phyloP scores from a whole-genome alignment of 140 eudicot species.

The Anethum foeniculum region DNA sequence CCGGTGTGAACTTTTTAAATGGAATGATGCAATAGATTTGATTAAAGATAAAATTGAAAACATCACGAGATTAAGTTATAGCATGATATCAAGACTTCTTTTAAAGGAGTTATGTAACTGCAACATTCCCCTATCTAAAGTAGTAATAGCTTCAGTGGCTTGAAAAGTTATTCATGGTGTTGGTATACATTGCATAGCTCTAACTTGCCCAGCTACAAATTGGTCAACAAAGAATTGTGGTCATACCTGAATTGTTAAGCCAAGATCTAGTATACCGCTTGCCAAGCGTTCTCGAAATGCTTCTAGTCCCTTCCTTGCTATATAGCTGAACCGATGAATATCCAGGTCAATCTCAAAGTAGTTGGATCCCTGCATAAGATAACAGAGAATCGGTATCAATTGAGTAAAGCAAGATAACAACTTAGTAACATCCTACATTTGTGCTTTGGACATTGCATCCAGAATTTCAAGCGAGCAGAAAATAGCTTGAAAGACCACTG shows the following conservation, averaged over 20 bases:
- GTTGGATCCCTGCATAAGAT: slow-evolving; percentile 53
- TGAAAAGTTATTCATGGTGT: background rate
- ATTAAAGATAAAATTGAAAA: background rate
- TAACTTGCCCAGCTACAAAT: background rate
- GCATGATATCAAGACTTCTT: background rate
- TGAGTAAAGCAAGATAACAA: slow-evolving; percentile 1
- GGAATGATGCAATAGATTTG: background rate
- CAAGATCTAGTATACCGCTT: slow-evolving; percentile 64
- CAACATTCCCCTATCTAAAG: background rate
- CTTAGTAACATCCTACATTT: background rate
- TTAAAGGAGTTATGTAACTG: background rate
- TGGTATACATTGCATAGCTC: background rate
- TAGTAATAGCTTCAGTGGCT: background rate
- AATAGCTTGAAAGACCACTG: background rate
- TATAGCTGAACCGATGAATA: slow-evolving; percentile 88
- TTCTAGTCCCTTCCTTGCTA: slow-evolving; percentile 88
- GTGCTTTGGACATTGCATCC: slow-evolving; percentile 2
- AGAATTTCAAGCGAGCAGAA: background rate
- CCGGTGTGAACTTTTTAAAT: background rate
- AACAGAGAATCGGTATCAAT: slow-evolving; percentile 1
- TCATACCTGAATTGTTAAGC: slow-evolving; percentile 79
- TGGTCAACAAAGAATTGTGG: background rate
- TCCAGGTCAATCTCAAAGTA: slow-evolving; percentile 94
- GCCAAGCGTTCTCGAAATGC: slow-evolving; percentile 71
- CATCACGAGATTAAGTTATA: background rate